Evolutionary conservation across 768 basidiomycete genomes (phyloP), one percentile per base, ranked within the genome.

Genomic region (Tephrocybe sp.): DNA sequence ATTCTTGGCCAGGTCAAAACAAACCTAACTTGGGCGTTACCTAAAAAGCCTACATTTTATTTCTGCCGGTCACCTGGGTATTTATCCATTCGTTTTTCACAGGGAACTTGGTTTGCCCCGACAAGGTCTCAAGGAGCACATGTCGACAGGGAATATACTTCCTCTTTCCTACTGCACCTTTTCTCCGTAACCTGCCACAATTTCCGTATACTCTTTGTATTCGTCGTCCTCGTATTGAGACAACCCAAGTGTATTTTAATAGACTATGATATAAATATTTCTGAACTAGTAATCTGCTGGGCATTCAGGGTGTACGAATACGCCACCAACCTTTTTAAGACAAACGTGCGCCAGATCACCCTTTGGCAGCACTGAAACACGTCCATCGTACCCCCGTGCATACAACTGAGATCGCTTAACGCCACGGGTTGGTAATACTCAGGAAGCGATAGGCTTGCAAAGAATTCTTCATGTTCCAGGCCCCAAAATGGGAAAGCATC

Each of bases 11-110:
- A 34, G 46, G 45, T 32, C 34, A 41, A 50, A 54, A 24, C 35
- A 47, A 55, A 51, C 51, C 27, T 28, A 43, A 40, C 31, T 49
- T 45, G 52, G 51, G 42, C 48, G 30, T 41, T 40, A 28, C 39
- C 27, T 52, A 52, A 52, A 49, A 56, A 58, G 43, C 52, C 49
- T 50, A 54, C 27, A 51, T 59, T 53, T 63, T 45, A 36, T 57
- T 60, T 64, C 63, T 64, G 57, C 53, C 57, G 63, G 61, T 65
- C 57, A 65, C 58, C 68, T 68, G 71, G 65, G 70, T 71, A 73
- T 74, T 76, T 69, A 73, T 75, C 63, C 54, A 55, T 69, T 67
- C 61, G 55, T 68, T 68, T 66, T 71, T 43, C n/a, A 61, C 60
- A 61, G 60, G 60, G 48, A 61, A 57, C 50, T 50, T 46, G 51